Conservation (phyloP, 1,284 basidiomycete genomes). For the Austroboletus olivaceoglutinosus region DNA sequence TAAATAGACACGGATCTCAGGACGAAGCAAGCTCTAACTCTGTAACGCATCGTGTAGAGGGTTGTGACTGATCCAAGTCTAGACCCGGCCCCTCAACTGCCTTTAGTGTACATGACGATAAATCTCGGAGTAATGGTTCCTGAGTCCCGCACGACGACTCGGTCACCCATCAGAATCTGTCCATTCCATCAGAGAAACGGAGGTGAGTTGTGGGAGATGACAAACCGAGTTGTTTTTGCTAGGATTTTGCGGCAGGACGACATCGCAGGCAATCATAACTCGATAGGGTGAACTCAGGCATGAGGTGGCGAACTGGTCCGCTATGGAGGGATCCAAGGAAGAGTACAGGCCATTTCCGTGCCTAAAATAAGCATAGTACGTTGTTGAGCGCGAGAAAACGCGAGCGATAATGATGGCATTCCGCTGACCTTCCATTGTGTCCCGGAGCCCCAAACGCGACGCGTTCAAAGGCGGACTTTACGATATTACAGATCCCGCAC, state of each 20-base stretch:
- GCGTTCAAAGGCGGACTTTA: constrained; percentile 52
- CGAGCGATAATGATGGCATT: not conserved
- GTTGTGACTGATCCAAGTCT: constrained; percentile 11
- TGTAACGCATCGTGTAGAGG: constrained; percentile 19
- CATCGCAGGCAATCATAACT: constrained; percentile 58
- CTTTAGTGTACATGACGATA: constrained; percentile 35
- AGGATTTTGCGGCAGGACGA: constrained; percentile 38
- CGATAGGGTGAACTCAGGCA: constrained; percentile 62
- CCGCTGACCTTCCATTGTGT: constrained; percentile 51
- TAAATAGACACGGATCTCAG: constrained; percentile 26
- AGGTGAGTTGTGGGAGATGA: constrained; percentile 23
- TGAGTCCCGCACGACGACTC: constrained; percentile 33
- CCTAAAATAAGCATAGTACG: constrained; percentile 21
- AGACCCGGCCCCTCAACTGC: constrained; percentile 24
- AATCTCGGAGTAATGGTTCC: constrained; percentile 36
- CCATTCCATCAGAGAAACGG: constrained; percentile 29
- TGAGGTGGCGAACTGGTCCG: constrained; percentile 57
- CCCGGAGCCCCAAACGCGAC: constrained; percentile 52
- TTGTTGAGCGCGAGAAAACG: constrained; percentile 2
- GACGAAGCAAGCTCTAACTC: constrained; percentile 23
- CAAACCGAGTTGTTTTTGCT: constrained; percentile 30
- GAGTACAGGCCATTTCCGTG: constrained; percentile 61
- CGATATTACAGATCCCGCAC: constrained; percentile 59
- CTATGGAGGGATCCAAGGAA: constrained; percentile 51
- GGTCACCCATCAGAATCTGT: constrained; percentile 32